Conservation (phyloP, 768 basidiomycete genomes). For the Amanita inopinata region DNA sequence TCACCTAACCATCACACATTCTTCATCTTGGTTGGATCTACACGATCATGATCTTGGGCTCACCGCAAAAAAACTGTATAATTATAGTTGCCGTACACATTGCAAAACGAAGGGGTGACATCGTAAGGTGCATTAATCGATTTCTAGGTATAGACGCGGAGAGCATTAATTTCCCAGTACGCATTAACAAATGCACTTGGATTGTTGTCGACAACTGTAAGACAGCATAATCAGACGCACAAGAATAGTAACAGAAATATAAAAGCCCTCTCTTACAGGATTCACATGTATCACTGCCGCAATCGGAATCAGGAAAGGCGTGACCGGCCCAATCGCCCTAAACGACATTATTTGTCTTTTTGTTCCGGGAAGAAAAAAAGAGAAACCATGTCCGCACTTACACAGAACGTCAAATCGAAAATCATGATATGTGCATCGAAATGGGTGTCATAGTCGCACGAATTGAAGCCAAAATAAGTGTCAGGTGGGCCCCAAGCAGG, state of each 20-base stretch:
- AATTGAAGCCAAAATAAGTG: constrained; percentile 35
- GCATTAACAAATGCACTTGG: constrained; percentile 50
- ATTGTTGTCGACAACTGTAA: constrained; percentile 46
- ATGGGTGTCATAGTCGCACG: constrained; percentile 42
- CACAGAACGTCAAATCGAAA: constrained; percentile 56
- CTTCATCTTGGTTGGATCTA: no score
- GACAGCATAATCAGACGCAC: no score
- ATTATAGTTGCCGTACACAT: no score
- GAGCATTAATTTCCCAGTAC: constrained; percentile 60
- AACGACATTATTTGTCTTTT: no score
- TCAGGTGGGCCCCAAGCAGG: constrained; percentile 35
- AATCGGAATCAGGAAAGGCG: constrained; percentile 31
- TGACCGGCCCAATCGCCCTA: constrained; percentile 45
- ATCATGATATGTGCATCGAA: constrained; percentile 45
- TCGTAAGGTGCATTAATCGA: not conserved
- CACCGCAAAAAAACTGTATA: no score
- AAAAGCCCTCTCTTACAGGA: no score
- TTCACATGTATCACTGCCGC: constrained; percentile 28
- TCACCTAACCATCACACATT: no score
- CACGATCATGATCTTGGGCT: no score
- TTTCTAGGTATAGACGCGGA: constrained; percentile 42
- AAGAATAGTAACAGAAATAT: no score
- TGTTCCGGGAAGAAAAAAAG: constrained; percentile 1
- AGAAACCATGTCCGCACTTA: constrained; percentile 23
- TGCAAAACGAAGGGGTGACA: not conserved